Conservation (phyloP, 2,329 filamentous ascomycete species). For the Mycosphaerella sp. region DNA sequence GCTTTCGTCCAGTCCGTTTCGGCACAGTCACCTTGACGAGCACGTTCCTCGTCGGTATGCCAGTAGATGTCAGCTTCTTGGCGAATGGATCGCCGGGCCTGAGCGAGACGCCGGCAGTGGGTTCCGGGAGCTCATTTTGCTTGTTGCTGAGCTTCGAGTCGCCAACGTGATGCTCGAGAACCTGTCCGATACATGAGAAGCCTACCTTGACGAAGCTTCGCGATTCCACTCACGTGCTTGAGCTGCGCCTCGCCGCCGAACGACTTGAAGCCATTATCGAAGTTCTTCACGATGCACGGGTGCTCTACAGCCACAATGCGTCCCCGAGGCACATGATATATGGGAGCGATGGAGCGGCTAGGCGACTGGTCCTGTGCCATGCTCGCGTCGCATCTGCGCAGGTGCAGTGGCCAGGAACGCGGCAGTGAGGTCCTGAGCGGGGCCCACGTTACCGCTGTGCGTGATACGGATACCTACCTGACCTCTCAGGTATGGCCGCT, state of each 20-base stretch:
- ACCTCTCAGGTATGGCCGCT: no score
- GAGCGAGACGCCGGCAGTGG: constrained; percentile 62
- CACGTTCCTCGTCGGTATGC: constrained; percentile 71
- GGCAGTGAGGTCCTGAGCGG: not conserved
- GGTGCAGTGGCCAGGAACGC: not conserved
- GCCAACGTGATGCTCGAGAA: constrained; percentile 30
- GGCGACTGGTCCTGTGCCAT: not conserved
- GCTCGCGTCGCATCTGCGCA: constrained; percentile 1
- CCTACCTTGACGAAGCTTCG: not conserved
- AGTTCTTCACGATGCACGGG: constrained; percentile 58
- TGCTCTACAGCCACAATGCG: constrained; percentile 59
- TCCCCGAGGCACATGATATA: constrained; percentile 47
- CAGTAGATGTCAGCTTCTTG: constrained; percentile 70
- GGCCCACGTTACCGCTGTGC: no score
- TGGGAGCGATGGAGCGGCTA: constrained; percentile 20
- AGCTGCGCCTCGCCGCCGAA: constrained; percentile 53
- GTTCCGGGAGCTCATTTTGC: constrained; percentile 32
- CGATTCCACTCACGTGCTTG: constrained; percentile 41
- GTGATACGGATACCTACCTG: no score
- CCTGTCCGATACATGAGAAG: constrained; percentile 21
- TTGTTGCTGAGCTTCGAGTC: constrained; percentile 26
- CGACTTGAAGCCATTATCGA: constrained; percentile 58
- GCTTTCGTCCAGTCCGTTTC: constrained; percentile 75
- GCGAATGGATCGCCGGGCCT: constrained; percentile 73
- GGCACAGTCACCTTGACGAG: constrained; percentile 82